Base-by-base conservation (phyloP, 1,284 basidiomycete species). In the Wolfiporia cocos region DNA sequence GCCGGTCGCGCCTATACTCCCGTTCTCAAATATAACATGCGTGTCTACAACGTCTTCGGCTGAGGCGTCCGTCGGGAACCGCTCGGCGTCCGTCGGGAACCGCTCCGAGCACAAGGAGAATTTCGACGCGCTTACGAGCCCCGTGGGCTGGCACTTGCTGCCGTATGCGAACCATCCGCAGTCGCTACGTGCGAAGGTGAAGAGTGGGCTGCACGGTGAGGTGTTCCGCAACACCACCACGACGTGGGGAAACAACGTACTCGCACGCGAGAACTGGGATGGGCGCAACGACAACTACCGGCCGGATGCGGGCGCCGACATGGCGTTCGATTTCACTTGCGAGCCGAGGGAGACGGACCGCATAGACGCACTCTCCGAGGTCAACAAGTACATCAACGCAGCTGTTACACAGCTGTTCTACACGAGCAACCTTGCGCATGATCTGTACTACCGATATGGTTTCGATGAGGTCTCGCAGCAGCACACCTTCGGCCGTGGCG, bases 331-430 rank as follows among this genome's bases (percentile, higher is more conserved):
- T 58, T 95, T 70, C 71, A 65, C 71, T 24, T 95, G 82, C 56
- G 52, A 69, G 36, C 82, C 86, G 3, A 57, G 70, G 52, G 47
- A 62, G 41, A 75, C 74, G 1, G 68, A 75, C 32, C 63, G 63
- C 28, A 53, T 66, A 9, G 71, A 74, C 17, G 71, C 80, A 2
- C 68, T 79, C 48, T 70, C 67, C 18, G 81, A 85, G 50, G 86
- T 87, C 2, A 74, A 79, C 70, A 77, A 79, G 52, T 92, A 91
- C 65, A 84, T 94, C 64, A 89, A 96, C 64, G 70, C 81, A 14
- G 86, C 90, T 9, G 68, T 95, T 43, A 79, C 92, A 1, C 91
- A 97, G 64, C 71, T 96, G 29, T 96, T 96, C 75, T 96, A 94
- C 71, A 96, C 92, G 18, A 74, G 74, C 60, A 97, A 97, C 72